Percentiles rank a stretch among this genome's conserved stretches.
phyloP scores from a whole-genome alignment of 139 green algal genomes.

The Coelastrella sp. region DNA sequence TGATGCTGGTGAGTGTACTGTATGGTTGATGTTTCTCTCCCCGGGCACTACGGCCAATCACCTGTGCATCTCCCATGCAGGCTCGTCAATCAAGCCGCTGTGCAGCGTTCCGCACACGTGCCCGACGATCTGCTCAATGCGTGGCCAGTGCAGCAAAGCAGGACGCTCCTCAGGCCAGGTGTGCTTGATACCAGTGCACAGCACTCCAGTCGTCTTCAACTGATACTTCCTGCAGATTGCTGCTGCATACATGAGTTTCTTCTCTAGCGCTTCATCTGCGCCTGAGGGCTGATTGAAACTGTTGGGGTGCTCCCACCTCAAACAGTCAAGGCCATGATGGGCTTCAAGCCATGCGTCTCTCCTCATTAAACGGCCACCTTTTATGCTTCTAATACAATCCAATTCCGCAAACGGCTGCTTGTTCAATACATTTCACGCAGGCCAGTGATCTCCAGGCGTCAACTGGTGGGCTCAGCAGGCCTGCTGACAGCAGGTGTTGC shows the following conservation, averaged over 20 bases:
- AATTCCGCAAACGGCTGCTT: too few relatives aligned
- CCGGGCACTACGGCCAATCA: neutral
- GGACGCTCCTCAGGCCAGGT: neutral
- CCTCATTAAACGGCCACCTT: too few relatives aligned
- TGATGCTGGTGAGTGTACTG: neutral
- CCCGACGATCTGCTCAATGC: neutral
- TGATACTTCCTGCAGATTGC: neutral
- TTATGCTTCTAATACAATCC: too few relatives aligned
- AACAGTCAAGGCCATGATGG: too few relatives aligned
- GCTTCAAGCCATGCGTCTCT: too few relatives aligned
- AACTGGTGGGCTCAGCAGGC: slow-evolving; percentile 19
- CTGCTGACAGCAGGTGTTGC: slow-evolving; percentile 26
- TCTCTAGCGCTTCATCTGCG: neutral
- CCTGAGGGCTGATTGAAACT: neutral
- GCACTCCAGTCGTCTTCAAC: neutral
- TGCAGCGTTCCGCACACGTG: neutral
- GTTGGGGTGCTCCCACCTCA: neutral
- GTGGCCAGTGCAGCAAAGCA: slow-evolving; percentile 1
- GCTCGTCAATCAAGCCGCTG: neutral
- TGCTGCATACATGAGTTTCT: neutral
- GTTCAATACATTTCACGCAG: neutral
- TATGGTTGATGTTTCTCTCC: neutral
- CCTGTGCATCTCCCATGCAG: neutral
- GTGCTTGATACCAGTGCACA: neutral
- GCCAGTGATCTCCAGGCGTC: neutral